A percentile compares a stretch with the other conserved stretches of the same genome.
Evolutionary conservation across 371 early-diverging fungal genomes (phyloP).

Genomic region (Mucor indicus): DNA sequence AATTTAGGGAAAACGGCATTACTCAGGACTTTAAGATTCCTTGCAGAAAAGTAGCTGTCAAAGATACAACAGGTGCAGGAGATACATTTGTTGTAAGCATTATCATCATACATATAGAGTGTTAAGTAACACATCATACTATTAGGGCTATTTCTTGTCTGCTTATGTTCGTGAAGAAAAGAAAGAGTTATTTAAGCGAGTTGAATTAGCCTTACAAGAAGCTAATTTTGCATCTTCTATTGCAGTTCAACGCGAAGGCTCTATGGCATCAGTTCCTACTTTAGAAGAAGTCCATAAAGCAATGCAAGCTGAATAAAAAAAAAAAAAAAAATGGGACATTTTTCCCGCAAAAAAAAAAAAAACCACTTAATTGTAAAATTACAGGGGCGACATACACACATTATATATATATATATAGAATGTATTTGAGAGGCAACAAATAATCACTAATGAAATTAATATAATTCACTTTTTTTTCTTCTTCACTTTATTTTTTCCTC

Average conservation of each 20-base stretch:
- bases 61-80: conserved; percentile 79
- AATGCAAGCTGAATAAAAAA: conserved; percentile 2
- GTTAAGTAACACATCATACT: conserved; percentile 35
- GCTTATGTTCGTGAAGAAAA: conserved; percentile 46
- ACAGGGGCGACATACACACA: too few relatives aligned
- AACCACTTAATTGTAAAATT: too few relatives aligned
- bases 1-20: conserved; percentile 35
- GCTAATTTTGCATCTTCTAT: conserved; percentile 60
- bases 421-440: conserved; percentile 17
- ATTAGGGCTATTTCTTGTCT: conserved; percentile 77
- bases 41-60: conserved; percentile 44
- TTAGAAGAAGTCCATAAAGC: conserved; percentile 35
- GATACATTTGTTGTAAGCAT: conserved; percentile 78
- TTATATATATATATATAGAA: too few relatives aligned
- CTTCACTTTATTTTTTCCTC: conserved; percentile 3
- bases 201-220: conserved; percentile 42
- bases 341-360: too few relatives aligned
- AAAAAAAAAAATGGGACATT: too few relatives aligned
- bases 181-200: conserved; percentile 33
- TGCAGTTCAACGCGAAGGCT: conserved; percentile 56
- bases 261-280: conserved; percentile 64
- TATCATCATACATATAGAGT: neutral
- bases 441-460: conserved; percentile 1
- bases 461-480: neutral
- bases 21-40: conserved; percentile 39